Percentiles rank a stretch among this genome's conserved stretches.
phyloP scores from a whole-genome alignment of 2,329 filamentous ascomycete species.

The Phialemonium atrogriseum region DNA sequence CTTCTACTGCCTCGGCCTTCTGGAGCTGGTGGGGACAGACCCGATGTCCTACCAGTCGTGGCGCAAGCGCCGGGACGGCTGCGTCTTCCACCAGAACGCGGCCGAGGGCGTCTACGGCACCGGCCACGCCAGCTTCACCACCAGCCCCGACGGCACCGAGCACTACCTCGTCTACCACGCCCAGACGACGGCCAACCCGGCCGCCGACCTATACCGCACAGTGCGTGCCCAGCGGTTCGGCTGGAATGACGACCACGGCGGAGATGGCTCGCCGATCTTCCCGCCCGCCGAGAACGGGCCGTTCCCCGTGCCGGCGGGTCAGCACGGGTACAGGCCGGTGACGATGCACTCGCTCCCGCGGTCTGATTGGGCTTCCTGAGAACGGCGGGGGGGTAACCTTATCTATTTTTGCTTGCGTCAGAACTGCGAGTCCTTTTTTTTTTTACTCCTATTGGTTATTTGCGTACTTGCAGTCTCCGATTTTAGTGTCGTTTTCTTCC shows the following conservation, averaged over 20 bases:
- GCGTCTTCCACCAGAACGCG: conserved; percentile 27
- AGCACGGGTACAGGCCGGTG: conserved; percentile 11
- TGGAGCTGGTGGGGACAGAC: conserved; percentile 26
- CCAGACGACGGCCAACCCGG: conserved; percentile 22
- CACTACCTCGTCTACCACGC: conserved; percentile 27
- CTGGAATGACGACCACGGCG: conserved; percentile 22
- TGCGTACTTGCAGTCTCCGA: too few species aligned
- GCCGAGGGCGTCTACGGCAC: conserved; percentile 21
- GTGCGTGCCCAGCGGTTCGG: conserved; percentile 23
- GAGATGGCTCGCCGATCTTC: conserved; percentile 24
- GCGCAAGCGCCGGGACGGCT: conserved; percentile 23
- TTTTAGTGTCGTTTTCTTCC: too few species aligned
- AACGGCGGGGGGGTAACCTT: too few species aligned
- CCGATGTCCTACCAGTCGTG: conserved; percentile 27
- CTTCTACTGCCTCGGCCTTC: conserved; percentile 26
- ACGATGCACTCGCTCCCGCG: conserved; percentile 5
- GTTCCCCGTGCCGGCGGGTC: conserved; percentile 21
- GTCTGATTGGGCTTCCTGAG: too few species aligned
- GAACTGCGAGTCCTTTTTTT: too few species aligned
- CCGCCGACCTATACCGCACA: conserved; percentile 22
- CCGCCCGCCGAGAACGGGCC: conserved; percentile 25
- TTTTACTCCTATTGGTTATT: too few species aligned
- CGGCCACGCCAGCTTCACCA: conserved; percentile 25
- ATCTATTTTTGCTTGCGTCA: too few species aligned
- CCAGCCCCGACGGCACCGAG: conserved; percentile 23